Conservation (phyloP, 192 early-diverging fungal species). For the Podila epicladia region DNA sequence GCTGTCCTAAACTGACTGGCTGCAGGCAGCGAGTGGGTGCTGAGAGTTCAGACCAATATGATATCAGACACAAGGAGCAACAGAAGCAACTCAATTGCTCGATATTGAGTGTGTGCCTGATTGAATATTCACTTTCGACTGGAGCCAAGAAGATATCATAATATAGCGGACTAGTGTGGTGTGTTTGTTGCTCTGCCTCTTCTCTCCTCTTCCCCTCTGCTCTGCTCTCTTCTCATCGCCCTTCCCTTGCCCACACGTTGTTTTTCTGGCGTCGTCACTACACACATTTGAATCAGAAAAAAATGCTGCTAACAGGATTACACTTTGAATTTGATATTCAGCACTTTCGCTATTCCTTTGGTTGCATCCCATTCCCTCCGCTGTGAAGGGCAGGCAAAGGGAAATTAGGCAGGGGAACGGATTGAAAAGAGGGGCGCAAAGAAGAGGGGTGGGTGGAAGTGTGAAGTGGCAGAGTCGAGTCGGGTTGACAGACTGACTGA, state of each 20-base stretch:
- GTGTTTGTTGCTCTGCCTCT: neutral
- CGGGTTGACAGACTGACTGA: neutral
- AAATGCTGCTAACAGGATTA: neutral
- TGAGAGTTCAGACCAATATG: too few species aligned
- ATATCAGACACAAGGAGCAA: too few species aligned
- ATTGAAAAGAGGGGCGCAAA: neutral
- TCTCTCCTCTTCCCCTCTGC: neutral
- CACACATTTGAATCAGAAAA: neutral
- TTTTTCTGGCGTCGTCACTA: neutral
- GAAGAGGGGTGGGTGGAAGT: neutral
- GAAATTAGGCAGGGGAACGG: neutral
- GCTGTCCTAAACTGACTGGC: too few species aligned
- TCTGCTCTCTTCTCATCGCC: too few species aligned
- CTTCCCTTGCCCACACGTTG: neutral
- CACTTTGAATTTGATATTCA: conserved; percentile 5
- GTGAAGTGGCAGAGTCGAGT: neutral
- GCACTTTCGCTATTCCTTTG: neutral
- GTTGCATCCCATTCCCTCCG: too few species aligned
- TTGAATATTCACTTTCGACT: too few species aligned
- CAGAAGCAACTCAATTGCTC: too few species aligned
- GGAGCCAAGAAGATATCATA: too few species aligned
- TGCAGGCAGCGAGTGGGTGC: too few species aligned
- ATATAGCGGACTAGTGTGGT: too few species aligned
- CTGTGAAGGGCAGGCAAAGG: too few species aligned
- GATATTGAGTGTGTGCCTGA: too few species aligned